A percentile compares a stretch with the other conserved stretches of the same genome.
Conservation (phyloP, 805 yeast genomes). For the Candida parachauliodes region DNA sequence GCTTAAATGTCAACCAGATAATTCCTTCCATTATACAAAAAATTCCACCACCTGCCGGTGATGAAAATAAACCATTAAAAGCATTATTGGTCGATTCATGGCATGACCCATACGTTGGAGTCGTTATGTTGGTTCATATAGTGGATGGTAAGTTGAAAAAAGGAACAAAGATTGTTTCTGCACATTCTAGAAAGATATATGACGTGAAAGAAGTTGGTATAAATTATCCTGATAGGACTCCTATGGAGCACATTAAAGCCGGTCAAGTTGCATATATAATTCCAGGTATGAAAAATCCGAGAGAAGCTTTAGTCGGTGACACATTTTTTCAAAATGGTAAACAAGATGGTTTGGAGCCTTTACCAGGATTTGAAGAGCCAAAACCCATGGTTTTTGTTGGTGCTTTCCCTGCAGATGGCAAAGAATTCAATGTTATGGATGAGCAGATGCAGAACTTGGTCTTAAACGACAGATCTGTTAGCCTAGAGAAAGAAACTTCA, state of each 20-base stretch:
- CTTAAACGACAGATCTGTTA: slow-evolving; percentile 87
- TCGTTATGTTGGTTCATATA: slow-evolving; percentile 75
- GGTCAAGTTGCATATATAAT: slow-evolving; percentile 95
- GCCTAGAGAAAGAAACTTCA: slow-evolving; percentile 85
- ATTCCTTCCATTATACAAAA: slow-evolving; percentile 77
- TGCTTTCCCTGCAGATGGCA: slow-evolving; percentile 94
- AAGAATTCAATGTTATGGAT: slow-evolving; percentile 82
- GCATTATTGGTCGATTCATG: slow-evolving; percentile 93
- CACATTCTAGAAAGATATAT: slow-evolving; percentile 69
- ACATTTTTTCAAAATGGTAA: slow-evolving; percentile 68
- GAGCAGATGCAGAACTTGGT: slow-evolving; percentile 87
- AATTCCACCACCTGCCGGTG: slow-evolving; percentile 77
- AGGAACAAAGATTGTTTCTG: slow-evolving; percentile 75
- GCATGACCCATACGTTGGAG: slow-evolving; percentile 93
- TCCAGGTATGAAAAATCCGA: slow-evolving; percentile 89
- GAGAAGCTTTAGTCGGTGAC: slow-evolving; percentile 89
- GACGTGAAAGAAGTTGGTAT: slow-evolving; percentile 93
- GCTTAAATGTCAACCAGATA: slow-evolving; percentile 71
- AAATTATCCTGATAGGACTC: slow-evolving; percentile 84
- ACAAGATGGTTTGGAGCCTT: slow-evolving; percentile 57
- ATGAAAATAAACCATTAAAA: slow-evolving; percentile 49
- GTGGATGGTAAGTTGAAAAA: slow-evolving; percentile 77
- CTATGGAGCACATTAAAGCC: slow-evolving; percentile 62
- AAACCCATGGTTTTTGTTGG: slow-evolving; percentile 99
- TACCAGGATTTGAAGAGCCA: slow-evolving; percentile 94